Percentiles rank a stretch among this genome's conserved stretches.
Evolutionary conservation across 1,139 yeast genomes (phyloP).

Genomic region (Magnusiomyces starmeri): DNA sequence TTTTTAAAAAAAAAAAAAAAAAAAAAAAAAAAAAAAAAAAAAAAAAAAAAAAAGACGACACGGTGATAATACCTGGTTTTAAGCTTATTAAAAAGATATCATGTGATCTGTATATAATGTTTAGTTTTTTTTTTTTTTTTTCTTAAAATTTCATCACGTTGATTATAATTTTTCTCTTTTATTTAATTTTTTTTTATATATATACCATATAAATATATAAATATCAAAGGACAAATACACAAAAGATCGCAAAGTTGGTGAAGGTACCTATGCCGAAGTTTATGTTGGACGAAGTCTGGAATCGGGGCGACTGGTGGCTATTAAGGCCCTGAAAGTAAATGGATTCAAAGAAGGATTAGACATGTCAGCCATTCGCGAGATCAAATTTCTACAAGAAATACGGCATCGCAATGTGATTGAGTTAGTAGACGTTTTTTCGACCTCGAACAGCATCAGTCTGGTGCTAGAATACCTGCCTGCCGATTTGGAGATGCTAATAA

Average conservation of each 20-base stretch:
- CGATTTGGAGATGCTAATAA: slow-evolving; percentile 83
- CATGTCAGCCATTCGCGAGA: slow-evolving; percentile 95
- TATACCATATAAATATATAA: not conserved
- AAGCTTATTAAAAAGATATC: too few relatives aligned
- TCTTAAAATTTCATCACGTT: not conserved
- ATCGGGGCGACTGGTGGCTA: slow-evolving; percentile 64
- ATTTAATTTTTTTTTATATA: not conserved
- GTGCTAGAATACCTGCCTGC: slow-evolving; percentile 89
- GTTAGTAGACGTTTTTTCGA: slow-evolving; percentile 75
- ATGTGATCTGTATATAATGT: too few relatives aligned
- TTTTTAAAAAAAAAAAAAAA: too few relatives aligned
- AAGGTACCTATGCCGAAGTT: slow-evolving; percentile 98
- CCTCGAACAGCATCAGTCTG: slow-evolving; percentile 63
- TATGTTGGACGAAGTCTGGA: slow-evolving; percentile 56
- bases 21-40: too few relatives aligned
- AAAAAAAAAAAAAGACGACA: too few relatives aligned
- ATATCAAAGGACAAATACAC: slow-evolving; percentile 10
- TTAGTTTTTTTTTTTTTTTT: not conserved
- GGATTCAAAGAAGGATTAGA: slow-evolving; percentile 93
- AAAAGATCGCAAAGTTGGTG: slow-evolving; percentile 81
- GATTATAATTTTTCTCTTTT: not conserved
- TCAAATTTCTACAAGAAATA: slow-evolving; percentile 83
- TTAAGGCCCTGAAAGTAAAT: slow-evolving; percentile 92
- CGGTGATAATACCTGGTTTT: too few relatives aligned
- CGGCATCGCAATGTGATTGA: slow-evolving; percentile 81